Evolutionary conservation across 257 asterid genomes (phyloP), one percentile per base, ranked within the genome.

Genomic region (Salvia hispanica): DNA sequence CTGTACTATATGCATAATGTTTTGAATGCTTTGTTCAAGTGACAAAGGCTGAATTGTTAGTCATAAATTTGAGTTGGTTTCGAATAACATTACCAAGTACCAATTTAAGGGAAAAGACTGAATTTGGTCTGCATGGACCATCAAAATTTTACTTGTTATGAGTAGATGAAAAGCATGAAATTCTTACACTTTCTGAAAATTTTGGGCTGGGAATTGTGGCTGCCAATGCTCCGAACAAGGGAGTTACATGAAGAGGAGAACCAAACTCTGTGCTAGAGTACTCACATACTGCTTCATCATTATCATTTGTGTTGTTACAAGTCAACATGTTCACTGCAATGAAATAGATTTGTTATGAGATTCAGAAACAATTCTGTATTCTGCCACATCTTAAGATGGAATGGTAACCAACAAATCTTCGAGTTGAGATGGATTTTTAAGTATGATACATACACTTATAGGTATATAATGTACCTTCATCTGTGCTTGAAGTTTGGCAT

Each of bases 121-220:
- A 39, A 7, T 39, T 39, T 1, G 21, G 6, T 62, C 52, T n/a
- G 45, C 34, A 40, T n/a, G 45, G 33, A 46, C 34, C 36, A 37
- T 58, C 37, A 39, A 40, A 33, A 10, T 8, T 16, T 66, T 42
- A 48, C n/a, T 67, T 16, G 15, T 57, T 33, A 13, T 15, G 6
- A 57, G 39, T 42, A 36, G 33, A 48, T 4, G 37, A 60, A 51
- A 69, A 69, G 68, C 46, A 72, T 69, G 42, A 58, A 50, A 69
- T 58, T 76, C 99, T 85, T 86, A 91, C 99, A 61, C 99, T 94
- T 87, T 91, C 99, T 10, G 98, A 91, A 79, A 94, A 94, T 75
- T 87, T 78, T 45, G 99, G 99, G 71, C 92, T 94, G 58, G 99
- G 98, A 78, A 91, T 88, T 47, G 92, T 82, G 58, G 95, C 96